Evolutionary conservation across 257 asterid species (phyloP).

Genomic region (Solanum chilense): DNA sequence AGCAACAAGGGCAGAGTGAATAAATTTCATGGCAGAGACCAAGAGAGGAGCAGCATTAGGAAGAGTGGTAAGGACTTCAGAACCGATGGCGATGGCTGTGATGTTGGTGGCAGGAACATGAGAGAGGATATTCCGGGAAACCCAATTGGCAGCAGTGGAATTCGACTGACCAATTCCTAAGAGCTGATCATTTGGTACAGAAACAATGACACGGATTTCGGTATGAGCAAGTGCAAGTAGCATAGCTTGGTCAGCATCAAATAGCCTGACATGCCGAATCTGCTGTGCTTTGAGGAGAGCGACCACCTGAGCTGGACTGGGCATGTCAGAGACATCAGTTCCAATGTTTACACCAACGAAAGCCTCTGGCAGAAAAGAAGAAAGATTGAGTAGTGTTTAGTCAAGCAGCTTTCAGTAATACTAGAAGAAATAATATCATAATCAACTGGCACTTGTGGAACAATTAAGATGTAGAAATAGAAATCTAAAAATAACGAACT

Average conservation of each 20-base stretch:
- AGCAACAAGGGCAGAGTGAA: constrained; percentile 78
- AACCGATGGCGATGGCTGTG: constrained; percentile 72
- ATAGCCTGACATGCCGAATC: constrained; percentile 63
- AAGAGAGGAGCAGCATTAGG: constrained; percentile 78
- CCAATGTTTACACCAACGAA: constrained; percentile 81
- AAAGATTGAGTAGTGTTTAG: not conserved
- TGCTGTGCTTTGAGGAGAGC: constrained; percentile 85
- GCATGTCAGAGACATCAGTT: constrained; percentile 78
- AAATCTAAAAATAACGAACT: not conserved
- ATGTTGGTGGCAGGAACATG: constrained; percentile 80
- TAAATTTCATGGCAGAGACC: constrained; percentile 60
- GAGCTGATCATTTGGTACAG: constrained; percentile 78
- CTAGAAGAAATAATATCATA: not conserved
- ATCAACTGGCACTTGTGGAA: not conserved
- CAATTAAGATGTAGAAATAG: not conserved
- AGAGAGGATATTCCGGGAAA: constrained; percentile 55
- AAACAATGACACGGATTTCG: constrained; percentile 53
- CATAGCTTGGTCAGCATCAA: constrained; percentile 59
- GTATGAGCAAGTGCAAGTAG: constrained; percentile 75
- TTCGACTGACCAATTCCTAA: constrained; percentile 84
- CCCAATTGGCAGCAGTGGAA: constrained; percentile 88
- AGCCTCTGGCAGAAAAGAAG: constrained; percentile 29
- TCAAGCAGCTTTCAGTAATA: not conserved
- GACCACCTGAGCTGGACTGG: constrained; percentile 68
- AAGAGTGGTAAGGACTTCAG: constrained; percentile 64